phyloP scores from a whole-genome alignment of 2,329 filamentous ascomycete genomes.

The Monilinia vaccinii-corymbosi region DNA sequence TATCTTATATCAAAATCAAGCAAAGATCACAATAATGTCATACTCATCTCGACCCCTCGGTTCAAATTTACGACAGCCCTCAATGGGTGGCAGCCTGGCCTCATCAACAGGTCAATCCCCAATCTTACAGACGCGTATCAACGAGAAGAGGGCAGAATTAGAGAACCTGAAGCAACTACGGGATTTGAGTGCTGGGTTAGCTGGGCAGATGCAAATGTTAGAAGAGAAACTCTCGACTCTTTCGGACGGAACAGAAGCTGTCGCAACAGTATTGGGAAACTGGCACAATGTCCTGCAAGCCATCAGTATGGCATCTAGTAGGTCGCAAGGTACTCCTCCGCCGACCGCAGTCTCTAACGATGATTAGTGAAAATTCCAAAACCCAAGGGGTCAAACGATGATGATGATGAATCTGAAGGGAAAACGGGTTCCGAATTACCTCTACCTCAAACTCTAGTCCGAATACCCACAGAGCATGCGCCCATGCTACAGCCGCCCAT shows the following conservation, averaged over 20 bases:
- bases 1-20: neutral
- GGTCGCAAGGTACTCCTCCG: slow-evolving; percentile 26
- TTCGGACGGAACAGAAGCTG: slow-evolving; percentile 74
- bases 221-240: slow-evolving; percentile 70
- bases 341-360: neutral
- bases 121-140: slow-evolving; percentile 63
- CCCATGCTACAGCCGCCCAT: slow-evolving; percentile 38
- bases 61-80: slow-evolving; percentile 58
- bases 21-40: slow-evolving; percentile 36
- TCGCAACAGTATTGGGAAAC: slow-evolving; percentile 4
- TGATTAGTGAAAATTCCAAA: slow-evolving; percentile 58
- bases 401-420: slow-evolving; percentile 35
- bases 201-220: slow-evolving; percentile 72
- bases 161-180: slow-evolving; percentile 70
- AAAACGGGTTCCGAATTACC: slow-evolving; percentile 33
- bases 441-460: slow-evolving; percentile 72
- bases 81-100: slow-evolving; percentile 38
- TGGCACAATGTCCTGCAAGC: slow-evolving; percentile 66
- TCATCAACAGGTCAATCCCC: slow-evolving; percentile 54
- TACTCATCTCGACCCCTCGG: slow-evolving; percentile 49
- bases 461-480: slow-evolving; percentile 74
- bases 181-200: slow-evolving; percentile 69
- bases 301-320: slow-evolving; percentile 80
- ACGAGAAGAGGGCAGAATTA: slow-evolving; percentile 78
- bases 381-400: slow-evolving; percentile 38